Conservation (phyloP, 768 basidiomycete species). For the Astraeus odoratus region DNA sequence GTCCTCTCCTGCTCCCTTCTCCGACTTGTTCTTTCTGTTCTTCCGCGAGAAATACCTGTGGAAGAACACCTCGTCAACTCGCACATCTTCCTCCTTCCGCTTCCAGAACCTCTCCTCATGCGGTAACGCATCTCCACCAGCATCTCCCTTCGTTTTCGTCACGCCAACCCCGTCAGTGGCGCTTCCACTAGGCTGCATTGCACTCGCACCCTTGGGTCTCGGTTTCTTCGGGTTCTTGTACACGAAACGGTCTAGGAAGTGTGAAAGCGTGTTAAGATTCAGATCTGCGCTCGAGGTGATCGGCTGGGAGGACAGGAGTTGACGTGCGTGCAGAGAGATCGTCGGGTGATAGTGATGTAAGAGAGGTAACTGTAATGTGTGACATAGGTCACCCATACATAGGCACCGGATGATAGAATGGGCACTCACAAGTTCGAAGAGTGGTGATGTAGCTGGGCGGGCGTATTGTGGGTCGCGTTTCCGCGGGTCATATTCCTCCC, state of each 20-base stretch:
- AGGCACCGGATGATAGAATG: neutral
- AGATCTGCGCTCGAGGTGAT: constrained; percentile 84
- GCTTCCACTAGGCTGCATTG: constrained; percentile 91
- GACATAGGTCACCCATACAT: neutral
- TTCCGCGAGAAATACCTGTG: constrained; percentile 82
- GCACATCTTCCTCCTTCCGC: constrained; percentile 61
- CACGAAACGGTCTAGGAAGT: constrained; percentile 95
- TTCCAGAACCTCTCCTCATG: constrained; percentile 76
- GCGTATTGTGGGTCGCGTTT: constrained; percentile 90
- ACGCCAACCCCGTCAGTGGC: constrained; percentile 57
- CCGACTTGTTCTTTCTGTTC: constrained; percentile 44
- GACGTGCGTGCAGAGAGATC: constrained; percentile 76
- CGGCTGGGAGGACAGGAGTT: constrained; percentile 66
- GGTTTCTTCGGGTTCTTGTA: constrained; percentile 91
- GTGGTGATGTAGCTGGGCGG: constrained; percentile 66
- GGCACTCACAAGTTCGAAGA: constrained; percentile 83
- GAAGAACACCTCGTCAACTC: constrained; percentile 91
- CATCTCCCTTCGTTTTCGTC: constrained; percentile 62
- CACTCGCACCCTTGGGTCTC: constrained; percentile 68
- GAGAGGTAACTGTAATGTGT: constrained; percentile 55
- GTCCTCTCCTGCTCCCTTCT: constrained; percentile 31
- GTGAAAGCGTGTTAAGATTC: constrained; percentile 84
- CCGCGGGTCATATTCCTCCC: constrained; percentile 64
- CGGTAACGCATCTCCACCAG: constrained; percentile 41
- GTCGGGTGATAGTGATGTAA: constrained; percentile 87